Evolutionary conservation across 306 rosid species (phyloP).

Genomic region (Quercus mongolica): DNA sequence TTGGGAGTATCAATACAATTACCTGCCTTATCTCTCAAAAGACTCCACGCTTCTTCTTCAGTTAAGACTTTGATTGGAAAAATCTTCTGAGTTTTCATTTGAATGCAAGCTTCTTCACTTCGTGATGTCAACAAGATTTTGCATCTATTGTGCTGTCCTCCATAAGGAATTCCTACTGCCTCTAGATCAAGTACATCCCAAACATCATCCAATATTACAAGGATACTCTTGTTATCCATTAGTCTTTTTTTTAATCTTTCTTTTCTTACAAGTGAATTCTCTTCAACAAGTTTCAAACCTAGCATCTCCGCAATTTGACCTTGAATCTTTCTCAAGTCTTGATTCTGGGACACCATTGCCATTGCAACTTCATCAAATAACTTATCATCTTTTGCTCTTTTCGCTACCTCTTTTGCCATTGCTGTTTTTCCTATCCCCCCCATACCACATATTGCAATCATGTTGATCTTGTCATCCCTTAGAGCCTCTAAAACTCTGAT

Average conservation of each 20-base stretch:
- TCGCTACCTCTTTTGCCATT: slow-evolving; percentile 7
- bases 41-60: too few relatives aligned
- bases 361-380: not conserved
- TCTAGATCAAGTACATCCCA: slow-evolving; percentile 32
- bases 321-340: slow-evolving; percentile 17
- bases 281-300: slow-evolving; percentile 16
- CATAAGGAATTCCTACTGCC: slow-evolving; percentile 23
- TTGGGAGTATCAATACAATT: too few relatives aligned
- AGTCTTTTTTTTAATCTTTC: not conserved
- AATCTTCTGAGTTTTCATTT: too few relatives aligned
- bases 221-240: not conserved
- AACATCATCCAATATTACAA: slow-evolving; percentile 41
- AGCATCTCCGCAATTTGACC: slow-evolving; percentile 16
- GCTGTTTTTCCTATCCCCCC: slow-evolving; percentile 34
- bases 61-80: too few relatives aligned
- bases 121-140: too few relatives aligned
- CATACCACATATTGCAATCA: slow-evolving; percentile 25
- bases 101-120: too few relatives aligned
- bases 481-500: not conserved
- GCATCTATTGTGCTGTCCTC: not conserved
- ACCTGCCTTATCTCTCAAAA: too few relatives aligned
- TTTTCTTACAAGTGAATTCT: slow-evolving; percentile 9
- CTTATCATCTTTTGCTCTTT: too few relatives aligned
- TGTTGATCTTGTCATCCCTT: slow-evolving; percentile 14
- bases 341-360: slow-evolving; percentile 25